Conservation (phyloP, 1,284 basidiomycete genomes). For the Tetrapyrgos nigripes region DNA sequence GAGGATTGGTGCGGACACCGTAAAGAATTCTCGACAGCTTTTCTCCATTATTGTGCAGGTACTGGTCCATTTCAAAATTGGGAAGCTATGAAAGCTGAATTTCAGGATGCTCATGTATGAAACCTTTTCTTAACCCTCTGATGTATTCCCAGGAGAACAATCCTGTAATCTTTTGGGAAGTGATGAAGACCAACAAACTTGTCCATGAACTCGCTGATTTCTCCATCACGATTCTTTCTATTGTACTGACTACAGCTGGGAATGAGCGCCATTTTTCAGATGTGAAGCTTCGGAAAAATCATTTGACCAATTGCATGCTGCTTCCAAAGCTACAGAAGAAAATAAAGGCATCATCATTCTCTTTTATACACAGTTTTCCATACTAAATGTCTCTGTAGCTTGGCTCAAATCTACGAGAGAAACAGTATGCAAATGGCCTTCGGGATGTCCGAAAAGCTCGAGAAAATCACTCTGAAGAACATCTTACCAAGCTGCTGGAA, state of each 20-base stretch:
- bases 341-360: background rate
- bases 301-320: conserved; percentile 19
- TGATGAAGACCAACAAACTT: conserved; percentile 10
- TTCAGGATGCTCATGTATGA: conserved; percentile 7
- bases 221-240: conserved; percentile 22
- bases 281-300: conserved; percentile 25
- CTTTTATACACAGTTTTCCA: background rate
- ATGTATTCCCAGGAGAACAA: conserved; percentile 21
- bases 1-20: conserved; percentile 20
- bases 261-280: conserved; percentile 25
- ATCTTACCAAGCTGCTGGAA: background rate
- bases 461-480: background rate
- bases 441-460: background rate
- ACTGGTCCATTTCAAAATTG: conserved; percentile 28
- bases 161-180: conserved; percentile 28
- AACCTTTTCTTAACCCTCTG: background rate
- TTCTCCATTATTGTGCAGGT: conserved; percentile 1
- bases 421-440: background rate
- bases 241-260: conserved; percentile 30
- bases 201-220: conserved; percentile 25
- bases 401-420: background rate
- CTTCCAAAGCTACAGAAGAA: conserved; percentile 22
- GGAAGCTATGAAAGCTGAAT: conserved; percentile 2
- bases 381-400: background rate
- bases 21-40: background rate